Conservation (phyloP, 2,329 filamentous ascomycete genomes). For the Endoconidiophora laricicola region DNA sequence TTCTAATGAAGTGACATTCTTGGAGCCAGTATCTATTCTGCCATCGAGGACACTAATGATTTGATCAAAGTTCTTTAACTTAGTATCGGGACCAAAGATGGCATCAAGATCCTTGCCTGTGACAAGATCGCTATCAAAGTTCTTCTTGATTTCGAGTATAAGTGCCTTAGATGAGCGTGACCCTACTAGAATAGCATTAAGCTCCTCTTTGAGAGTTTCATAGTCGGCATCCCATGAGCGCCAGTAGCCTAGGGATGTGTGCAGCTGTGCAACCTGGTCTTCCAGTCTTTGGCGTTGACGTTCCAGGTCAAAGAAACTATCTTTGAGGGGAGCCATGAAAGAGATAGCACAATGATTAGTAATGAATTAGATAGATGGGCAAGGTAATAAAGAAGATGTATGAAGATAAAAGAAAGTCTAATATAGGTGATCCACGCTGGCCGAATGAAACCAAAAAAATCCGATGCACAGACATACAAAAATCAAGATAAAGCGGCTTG, state of each 20-base stretch:
- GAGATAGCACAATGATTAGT: background rate
- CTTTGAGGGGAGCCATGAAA: slow-evolving; percentile 26
- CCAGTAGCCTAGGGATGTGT: slow-evolving; percentile 70
- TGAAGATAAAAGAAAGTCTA: too few relatives aligned
- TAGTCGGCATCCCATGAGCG: slow-evolving; percentile 84
- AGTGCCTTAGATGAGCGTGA: slow-evolving; percentile 27
- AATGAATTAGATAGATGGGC: background rate
- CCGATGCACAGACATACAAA: too few relatives aligned
- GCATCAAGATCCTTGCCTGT: slow-evolving; percentile 38
- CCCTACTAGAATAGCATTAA: slow-evolving; percentile 37
- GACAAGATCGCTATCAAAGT: slow-evolving; percentile 46
- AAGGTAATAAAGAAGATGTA: too few relatives aligned
- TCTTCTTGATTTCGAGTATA: slow-evolving; percentile 38
- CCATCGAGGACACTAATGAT: slow-evolving; percentile 42
- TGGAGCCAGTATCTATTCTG: slow-evolving; percentile 12
- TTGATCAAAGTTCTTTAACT: slow-evolving; percentile 21
- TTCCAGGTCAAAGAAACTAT: slow-evolving; percentile 52
- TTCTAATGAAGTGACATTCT: slow-evolving; percentile 10
- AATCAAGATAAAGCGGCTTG: too few relatives aligned
- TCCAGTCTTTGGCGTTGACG: slow-evolving; percentile 60
- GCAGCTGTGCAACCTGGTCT: slow-evolving; percentile 51
- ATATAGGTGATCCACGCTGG: too few relatives aligned
- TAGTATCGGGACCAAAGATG: slow-evolving; percentile 22
- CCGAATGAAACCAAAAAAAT: too few relatives aligned
- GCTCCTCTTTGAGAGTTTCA: slow-evolving; percentile 70